Conservation (phyloP, 2,329 filamentous ascomycete species). For the Diplodia corticola region DNA sequence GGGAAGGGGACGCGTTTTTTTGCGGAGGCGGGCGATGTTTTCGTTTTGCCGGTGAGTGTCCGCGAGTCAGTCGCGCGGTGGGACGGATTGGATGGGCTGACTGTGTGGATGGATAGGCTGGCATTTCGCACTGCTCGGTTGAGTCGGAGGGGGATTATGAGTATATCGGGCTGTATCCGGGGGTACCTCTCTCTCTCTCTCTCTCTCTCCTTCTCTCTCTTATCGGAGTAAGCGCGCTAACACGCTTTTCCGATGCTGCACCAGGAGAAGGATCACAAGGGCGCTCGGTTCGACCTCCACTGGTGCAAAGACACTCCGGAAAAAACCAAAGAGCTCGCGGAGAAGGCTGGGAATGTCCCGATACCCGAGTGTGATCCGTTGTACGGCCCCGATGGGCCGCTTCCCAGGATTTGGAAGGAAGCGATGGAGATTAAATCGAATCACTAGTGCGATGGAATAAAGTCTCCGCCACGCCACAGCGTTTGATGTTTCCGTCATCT, state of each 20-base stretch:
- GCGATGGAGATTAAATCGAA: background rate
- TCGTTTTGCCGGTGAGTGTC: background rate
- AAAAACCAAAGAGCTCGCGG: background rate
- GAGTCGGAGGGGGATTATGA: background rate
- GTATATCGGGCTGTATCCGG: constrained; percentile 2
- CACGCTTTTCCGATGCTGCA: background rate
- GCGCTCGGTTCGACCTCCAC: background rate
- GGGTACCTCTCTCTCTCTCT: background rate
- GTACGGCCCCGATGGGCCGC: background rate
- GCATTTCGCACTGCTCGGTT: background rate
- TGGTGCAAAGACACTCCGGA: background rate
- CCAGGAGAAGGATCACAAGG: background rate
- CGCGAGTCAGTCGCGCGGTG: background rate
- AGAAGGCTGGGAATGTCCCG: background rate
- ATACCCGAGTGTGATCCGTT: background rate
- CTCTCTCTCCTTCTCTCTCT: no score
- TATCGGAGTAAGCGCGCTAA: background rate
- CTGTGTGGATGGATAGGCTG: background rate
- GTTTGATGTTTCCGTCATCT: background rate
- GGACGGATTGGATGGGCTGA: no score
- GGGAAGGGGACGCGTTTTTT: background rate
- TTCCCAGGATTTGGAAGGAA: background rate
- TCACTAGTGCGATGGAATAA: no score
- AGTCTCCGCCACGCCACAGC: no score
- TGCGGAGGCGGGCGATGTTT: background rate